These are phyloP conservation scores for Candolleomyces eurysporus DNA, from an alignment of 768 basidiomycete genomes.

Conservation along the genomic window DNA sequence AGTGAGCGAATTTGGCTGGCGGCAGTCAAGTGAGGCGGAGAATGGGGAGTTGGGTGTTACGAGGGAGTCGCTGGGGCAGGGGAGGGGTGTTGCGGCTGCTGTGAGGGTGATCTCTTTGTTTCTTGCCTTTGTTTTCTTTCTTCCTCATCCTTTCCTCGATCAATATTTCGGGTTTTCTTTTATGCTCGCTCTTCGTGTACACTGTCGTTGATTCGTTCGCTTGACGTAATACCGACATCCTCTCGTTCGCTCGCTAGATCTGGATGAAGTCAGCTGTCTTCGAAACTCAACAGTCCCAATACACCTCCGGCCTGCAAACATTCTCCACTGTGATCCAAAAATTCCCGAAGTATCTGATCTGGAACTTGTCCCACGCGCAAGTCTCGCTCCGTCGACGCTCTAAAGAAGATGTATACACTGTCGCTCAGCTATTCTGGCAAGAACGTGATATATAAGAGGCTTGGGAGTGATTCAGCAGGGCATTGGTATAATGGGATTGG, in stretches of 20 bases:
- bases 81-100: slow-evolving; percentile 90
- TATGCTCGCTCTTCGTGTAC: too few relatives aligned
- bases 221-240: not conserved
- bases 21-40: slow-evolving; percentile 95
- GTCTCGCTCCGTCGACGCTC: slow-evolving; percentile 84
- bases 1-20: slow-evolving; percentile 97
- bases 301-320: slow-evolving; percentile 70
- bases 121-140: not conserved
- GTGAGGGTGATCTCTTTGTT: slow-evolving; percentile 64
- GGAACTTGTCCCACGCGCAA: slow-evolving; percentile 90
- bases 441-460: slow-evolving; percentile 97
- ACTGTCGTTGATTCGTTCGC: too few relatives aligned
- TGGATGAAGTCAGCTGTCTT: slow-evolving; percentile 99
- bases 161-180: not conserved
- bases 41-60: slow-evolving; percentile 89
- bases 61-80: slow-evolving; percentile 80
- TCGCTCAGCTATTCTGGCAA: slow-evolving; percentile 90
- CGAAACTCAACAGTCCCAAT: slow-evolving; percentile 83
- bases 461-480: slow-evolving; percentile 84
- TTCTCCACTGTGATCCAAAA: slow-evolving; percentile 72
- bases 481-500: slow-evolving; percentile 12
- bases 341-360: slow-evolving; percentile 89
- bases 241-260: slow-evolving; percentile 58
- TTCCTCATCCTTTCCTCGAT: not conserved
- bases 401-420: slow-evolving; percentile 90